Evolutionary conservation across 1,284 basidiomycete species (phyloP), one percentile per base, ranked within the genome.

Genomic region (Moesziomyces sp.): DNA sequence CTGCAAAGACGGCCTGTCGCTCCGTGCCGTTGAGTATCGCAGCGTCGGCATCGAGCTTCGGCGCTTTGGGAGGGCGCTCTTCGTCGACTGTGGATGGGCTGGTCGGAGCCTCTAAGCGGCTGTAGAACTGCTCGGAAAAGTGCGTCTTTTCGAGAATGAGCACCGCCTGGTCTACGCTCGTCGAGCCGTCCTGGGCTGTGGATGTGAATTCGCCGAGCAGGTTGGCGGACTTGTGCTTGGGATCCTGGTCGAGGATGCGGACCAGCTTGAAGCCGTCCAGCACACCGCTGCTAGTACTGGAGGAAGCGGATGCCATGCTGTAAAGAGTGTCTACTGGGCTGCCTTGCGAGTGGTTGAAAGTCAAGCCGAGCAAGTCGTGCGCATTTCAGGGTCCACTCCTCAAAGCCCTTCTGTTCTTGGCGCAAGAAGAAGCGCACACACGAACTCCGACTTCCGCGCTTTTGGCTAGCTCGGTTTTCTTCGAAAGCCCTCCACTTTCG

Each of bases 121-220:
- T 26, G n/a, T 60, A 69, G 35, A 82, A 77, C 5, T 42, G 28
- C 5, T 63, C 52, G 2, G 72, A 55, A 48, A 79, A 83, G 63
- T 81, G 77, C 14, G 80, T 79, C 55, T 79, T 82, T 51, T 83
- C 82, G 43, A 83, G 48, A 18, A 82, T 56, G 11, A 83, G 56
- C 10, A 83, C 67, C 11, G 79, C 82, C 10, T 57, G 63, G 24
- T 70, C 69, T 26, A 43, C 33, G 7, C 28, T n/a, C 3, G 26
- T 16, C 1, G 46, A 44, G 23, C 56, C 59, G 5, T 58, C 49
- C 0, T 44, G 5, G 8, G 38, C 16, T 8, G 35, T 56, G 40
- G 23, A 42, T 9, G 21, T 21, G 19, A 71, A 66, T n/a, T 57
- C 40, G 0, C 75, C 78, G 10, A 79, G 56, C 1, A 77, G 51